Conservation (phyloP, 768 basidiomycete species). For the Tubosaeta sp. region DNA sequence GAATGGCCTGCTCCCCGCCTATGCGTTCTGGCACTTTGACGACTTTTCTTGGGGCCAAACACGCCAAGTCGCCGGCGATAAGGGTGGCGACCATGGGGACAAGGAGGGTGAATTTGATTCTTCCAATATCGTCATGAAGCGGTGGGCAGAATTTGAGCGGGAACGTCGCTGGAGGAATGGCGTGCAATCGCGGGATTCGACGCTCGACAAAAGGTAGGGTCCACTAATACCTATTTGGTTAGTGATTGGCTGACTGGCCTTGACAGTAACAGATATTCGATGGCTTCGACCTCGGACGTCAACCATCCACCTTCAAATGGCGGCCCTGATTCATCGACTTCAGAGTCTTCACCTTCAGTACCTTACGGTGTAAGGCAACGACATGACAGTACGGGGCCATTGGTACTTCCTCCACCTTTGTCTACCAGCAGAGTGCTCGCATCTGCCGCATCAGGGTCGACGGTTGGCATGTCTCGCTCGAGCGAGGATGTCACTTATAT, state of each 20-base stretch:
- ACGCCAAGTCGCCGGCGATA: constrained; percentile 73
- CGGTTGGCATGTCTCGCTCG: constrained; percentile 41
- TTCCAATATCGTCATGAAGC: constrained; percentile 95
- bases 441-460: constrained; percentile 40
- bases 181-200: constrained; percentile 75
- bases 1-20: constrained; percentile 94
- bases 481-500: constrained; percentile 38
- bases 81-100: constrained; percentile 70
- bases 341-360: constrained; percentile 46
- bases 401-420: constrained; percentile 74
- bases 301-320: constrained; percentile 50
- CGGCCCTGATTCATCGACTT: constrained; percentile 54
- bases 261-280: constrained; percentile 61
- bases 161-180: constrained; percentile 93
- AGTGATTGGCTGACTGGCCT: constrained; percentile 20
- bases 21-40: constrained; percentile 99
- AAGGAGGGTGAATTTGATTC: constrained; percentile 99
- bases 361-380: constrained; percentile 46
- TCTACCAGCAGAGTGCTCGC: constrained; percentile 52
- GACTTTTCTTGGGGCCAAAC: constrained; percentile 99
- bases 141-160: constrained; percentile 97
- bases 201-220: constrained; percentile 62
- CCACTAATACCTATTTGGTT: background rate
- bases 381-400: constrained; percentile 64
- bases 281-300: constrained; percentile 75